Evolutionary conservation across 768 basidiomycete genomes (phyloP).

Genomic region (Crassisporium funariophilum): DNA sequence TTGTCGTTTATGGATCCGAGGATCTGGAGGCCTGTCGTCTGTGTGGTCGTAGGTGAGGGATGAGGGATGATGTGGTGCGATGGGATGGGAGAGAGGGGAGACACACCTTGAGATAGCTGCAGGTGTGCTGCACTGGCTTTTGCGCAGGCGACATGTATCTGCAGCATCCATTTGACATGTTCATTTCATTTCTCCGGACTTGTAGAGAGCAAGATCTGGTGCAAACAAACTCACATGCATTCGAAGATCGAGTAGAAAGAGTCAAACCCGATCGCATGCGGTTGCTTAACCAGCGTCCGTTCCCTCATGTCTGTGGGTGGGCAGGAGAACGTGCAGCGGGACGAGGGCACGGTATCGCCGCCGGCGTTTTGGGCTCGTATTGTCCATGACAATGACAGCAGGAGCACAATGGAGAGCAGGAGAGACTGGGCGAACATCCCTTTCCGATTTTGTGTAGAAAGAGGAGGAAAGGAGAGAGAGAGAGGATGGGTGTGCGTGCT

Average conservation of each 20-base stretch:
- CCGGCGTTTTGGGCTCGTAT: too few relatives aligned
- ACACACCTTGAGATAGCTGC: constrained; percentile 20
- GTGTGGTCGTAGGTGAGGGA: too few relatives aligned
- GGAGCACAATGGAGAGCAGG: too few relatives aligned
- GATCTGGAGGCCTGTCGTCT: constrained; percentile 8
- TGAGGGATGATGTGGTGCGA: too few relatives aligned
- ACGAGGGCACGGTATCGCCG: too few relatives aligned
- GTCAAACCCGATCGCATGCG: constrained; percentile 9
- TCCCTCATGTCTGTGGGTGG: constrained; percentile 9
- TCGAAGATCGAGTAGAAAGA: constrained; percentile 23
- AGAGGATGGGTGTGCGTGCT: too few relatives aligned
- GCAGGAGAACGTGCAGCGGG: constrained; percentile 13
- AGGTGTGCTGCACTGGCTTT: constrained; percentile 7
- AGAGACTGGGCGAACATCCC: too few relatives aligned
- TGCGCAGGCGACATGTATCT: neutral
- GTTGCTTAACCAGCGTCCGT: constrained; percentile 9
- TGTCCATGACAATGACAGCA: too few relatives aligned
- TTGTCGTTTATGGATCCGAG: constrained; percentile 3
- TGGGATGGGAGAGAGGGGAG: too few relatives aligned
- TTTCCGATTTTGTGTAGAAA: too few relatives aligned
- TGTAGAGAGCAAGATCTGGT: neutral
- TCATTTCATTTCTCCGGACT: too few relatives aligned
- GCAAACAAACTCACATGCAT: constrained; percentile 17
- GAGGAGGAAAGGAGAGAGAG: too few relatives aligned
- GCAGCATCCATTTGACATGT: neutral